phyloP scores from a whole-genome alignment of 176 grass and related monocot genomes.

The Aegilops longissima region DNA sequence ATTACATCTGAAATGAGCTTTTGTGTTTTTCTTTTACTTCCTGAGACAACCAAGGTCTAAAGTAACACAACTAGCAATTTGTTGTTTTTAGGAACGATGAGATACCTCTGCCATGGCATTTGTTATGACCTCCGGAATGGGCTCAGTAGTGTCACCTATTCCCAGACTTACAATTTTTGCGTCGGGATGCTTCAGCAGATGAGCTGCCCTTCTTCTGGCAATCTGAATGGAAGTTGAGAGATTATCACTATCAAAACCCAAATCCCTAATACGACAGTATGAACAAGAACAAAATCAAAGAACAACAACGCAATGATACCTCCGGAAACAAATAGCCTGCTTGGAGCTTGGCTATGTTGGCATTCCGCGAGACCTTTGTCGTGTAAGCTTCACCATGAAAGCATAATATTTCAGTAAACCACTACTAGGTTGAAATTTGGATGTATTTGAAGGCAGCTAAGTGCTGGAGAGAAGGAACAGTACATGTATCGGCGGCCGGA shows the following conservation, averaged over 20 bases:
- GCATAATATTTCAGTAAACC: conserved; percentile 4
- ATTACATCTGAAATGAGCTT: not conserved
- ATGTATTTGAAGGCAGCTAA: not conserved
- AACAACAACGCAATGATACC: conserved; percentile 22
- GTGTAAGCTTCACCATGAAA: conserved; percentile 66
- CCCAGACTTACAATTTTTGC: conserved; percentile 91
- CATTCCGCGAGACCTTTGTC: conserved; percentile 63
- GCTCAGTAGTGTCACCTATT: conserved; percentile 92
- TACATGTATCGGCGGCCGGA: conserved; percentile 40
- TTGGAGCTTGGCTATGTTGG: conserved; percentile 72
- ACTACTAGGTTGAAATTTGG: not conserved
- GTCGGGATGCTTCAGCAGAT: conserved; percentile 78
- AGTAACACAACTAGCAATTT: not conserved
- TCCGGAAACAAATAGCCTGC: conserved; percentile 81
- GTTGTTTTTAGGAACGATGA: not conserved
- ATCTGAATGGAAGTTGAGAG: conserved; percentile 44
- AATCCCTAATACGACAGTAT: not conserved
- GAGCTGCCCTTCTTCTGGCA: conserved; percentile 76
- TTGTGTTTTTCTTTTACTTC: not conserved
- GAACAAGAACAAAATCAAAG: not conserved
- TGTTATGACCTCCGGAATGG: conserved; percentile 83
- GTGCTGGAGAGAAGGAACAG: not conserved
- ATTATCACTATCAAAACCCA: conserved; percentile 3
- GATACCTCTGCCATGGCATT: conserved; percentile 78
- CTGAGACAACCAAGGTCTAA: not conserved